A percentile compares a stretch with the other conserved stretches of the same genome.
These are phyloP conservation scores for Coemansia sp. DNA, from an alignment of 192 early-diverging fungal genomes.

Conservation along the genomic window DNA sequence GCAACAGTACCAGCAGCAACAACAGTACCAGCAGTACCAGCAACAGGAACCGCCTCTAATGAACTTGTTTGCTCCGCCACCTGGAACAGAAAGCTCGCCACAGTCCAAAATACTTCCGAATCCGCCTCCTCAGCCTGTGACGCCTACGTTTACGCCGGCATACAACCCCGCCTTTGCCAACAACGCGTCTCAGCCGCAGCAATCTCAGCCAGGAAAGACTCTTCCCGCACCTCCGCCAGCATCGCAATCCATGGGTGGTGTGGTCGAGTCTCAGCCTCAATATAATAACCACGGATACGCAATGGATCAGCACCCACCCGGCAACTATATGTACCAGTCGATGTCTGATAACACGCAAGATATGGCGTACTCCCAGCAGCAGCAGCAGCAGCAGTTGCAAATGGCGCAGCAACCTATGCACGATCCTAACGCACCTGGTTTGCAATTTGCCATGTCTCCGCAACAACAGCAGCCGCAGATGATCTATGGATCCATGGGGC, in stretches of 20 bases:
- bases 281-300: background rate
- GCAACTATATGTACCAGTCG: conserved; percentile 5
- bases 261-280: conserved; percentile 9
- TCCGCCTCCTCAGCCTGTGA: conserved; percentile 22
- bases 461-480: conserved; percentile 27
- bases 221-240: conserved; percentile 5
- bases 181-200: conserved; percentile 10
- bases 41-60: conserved; percentile 36
- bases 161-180: conserved; percentile 32
- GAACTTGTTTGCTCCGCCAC: conserved; percentile 45
- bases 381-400: background rate
- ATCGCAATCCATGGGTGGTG: conserved; percentile 3
- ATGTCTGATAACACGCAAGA: background rate
- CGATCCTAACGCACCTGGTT: background rate
- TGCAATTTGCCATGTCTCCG: background rate
- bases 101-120: conserved; percentile 24
- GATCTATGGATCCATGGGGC: conserved; percentile 17
- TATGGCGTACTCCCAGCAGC: conserved; percentile 6
- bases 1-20: conserved; percentile 2
- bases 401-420: conserved; percentile 4
- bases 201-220: background rate
- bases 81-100: conserved; percentile 15
- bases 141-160: conserved; percentile 26
- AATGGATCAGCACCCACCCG: background rate
- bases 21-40: conserved; percentile 20